Conservation (phyloP, 805 yeast species). For the Sungouiella thailandica region DNA sequence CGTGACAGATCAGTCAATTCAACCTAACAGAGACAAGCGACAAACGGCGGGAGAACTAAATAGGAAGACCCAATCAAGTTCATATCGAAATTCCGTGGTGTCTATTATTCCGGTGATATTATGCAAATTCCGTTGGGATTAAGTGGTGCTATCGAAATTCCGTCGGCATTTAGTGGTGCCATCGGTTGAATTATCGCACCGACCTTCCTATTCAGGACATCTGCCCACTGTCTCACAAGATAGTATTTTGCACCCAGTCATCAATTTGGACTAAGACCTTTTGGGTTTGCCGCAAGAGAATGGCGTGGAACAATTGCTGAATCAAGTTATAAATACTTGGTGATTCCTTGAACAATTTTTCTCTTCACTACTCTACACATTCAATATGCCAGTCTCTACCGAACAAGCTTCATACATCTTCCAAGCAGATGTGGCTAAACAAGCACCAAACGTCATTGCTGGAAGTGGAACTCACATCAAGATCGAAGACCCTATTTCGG, state of each 20-base stretch:
- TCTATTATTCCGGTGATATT: too few species aligned
- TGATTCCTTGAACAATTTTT: not conserved
- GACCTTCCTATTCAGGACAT: not conserved
- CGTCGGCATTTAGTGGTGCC: not conserved
- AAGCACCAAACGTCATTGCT: slow-evolving; percentile 32
- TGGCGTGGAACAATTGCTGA: not conserved
- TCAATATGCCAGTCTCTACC: slow-evolving; percentile 1
- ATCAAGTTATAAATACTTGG: not conserved
- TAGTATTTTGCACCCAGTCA: not conserved
- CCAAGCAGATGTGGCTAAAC: slow-evolving; percentile 37
- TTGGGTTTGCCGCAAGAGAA: not conserved
- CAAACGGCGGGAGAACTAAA: too few species aligned
- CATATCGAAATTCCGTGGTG: too few species aligned
- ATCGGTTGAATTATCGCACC: not conserved
- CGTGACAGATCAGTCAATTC: too few species aligned
- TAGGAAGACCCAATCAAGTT: too few species aligned
- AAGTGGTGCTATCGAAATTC: too few species aligned
- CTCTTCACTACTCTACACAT: not conserved
- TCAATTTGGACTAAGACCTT: not conserved
- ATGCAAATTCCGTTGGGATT: too few species aligned
- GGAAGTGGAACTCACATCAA: slow-evolving; percentile 41
- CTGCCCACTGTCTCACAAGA: not conserved
- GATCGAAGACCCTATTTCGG: slow-evolving; percentile 38
- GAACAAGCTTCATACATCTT: slow-evolving; percentile 33
- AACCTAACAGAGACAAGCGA: too few species aligned